Percentiles rank a stretch among this genome's conserved stretches.
These are phyloP conservation scores for Exophiala sp. DNA, from an alignment of 2,329 filamentous ascomycete genomes.

Conservation along the genomic window DNA sequence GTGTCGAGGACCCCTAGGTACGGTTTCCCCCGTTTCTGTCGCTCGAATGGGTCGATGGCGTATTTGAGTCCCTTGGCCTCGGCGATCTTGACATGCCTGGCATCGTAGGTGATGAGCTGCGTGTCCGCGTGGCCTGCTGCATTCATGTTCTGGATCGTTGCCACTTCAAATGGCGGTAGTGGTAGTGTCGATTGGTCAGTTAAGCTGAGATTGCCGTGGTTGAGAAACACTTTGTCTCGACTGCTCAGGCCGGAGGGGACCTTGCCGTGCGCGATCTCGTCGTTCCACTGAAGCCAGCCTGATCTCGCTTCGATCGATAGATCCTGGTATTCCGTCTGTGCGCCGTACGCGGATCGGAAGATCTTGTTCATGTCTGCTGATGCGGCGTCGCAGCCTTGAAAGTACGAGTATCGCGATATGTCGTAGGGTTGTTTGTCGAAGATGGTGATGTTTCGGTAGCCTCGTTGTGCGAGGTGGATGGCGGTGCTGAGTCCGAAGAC, in stretches of 20 bases:
- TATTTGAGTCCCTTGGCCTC: constrained; percentile 30
- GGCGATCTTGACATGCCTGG: constrained; percentile 30
- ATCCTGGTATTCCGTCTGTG: constrained; percentile 44
- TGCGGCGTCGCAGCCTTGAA: constrained; percentile 41
- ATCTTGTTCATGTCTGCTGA: constrained; percentile 20
- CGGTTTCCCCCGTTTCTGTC: constrained; percentile 28
- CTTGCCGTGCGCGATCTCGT: constrained; percentile 32
- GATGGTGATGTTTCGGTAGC: constrained; percentile 45
- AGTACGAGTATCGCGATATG: constrained; percentile 39
- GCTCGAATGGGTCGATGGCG: constrained; percentile 38
- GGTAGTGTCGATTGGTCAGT: constrained; percentile 12
- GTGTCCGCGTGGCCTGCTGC: constrained; percentile 33
- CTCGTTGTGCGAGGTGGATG: constrained; percentile 33
- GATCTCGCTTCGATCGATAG: constrained; percentile 41
- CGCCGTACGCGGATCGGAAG: constrained; percentile 39
- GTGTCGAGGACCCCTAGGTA: constrained; percentile 43
- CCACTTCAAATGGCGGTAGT: constrained; percentile 34
- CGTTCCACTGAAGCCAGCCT: constrained; percentile 45
- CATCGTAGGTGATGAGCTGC: constrained; percentile 35
- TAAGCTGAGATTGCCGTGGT: constrained; percentile 34
- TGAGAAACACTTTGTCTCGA: constrained; percentile 37
- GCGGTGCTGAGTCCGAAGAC: constrained; percentile 50
- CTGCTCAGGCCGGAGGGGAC: constrained; percentile 37
- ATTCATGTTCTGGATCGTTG: constrained; percentile 36
- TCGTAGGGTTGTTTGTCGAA: constrained; percentile 46